phyloP scores from a whole-genome alignment of 2,329 filamentous ascomycete genomes.

The Geosmithia putterillii region DNA sequence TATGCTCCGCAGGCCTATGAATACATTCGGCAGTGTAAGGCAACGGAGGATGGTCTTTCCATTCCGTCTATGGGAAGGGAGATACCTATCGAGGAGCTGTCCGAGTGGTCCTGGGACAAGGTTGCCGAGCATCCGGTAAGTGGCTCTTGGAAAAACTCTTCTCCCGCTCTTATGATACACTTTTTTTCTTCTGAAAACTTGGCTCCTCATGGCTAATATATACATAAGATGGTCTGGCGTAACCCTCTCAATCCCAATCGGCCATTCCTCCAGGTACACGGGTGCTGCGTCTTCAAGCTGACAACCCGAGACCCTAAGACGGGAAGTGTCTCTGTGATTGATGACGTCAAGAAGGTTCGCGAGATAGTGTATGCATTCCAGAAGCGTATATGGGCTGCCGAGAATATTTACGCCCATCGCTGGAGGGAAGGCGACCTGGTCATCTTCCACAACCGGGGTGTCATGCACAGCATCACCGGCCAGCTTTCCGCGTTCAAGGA shows the following conservation, averaged over 20 bases:
- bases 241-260: not conserved
- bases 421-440: conserved; percentile 69
- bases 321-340: conserved; percentile 35
- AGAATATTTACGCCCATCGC: conserved; percentile 59
- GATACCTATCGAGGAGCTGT: conserved; percentile 21
- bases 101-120: conserved; percentile 1
- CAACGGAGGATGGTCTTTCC: conserved; percentile 25
- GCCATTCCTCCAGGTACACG: not conserved
- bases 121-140: not conserved
- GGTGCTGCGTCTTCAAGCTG: not conserved
- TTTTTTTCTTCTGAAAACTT: no score
- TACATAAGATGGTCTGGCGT: not conserved
- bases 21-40: conserved; percentile 28
- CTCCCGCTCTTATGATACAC: not conserved
- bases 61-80: conserved; percentile 24
- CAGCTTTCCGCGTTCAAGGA: conserved; percentile 39
- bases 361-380: conserved; percentile 57
- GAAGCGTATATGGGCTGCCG: conserved; percentile 57
- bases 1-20: conserved; percentile 30
- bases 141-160: not conserved
- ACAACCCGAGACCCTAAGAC: not conserved
- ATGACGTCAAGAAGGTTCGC: conserved; percentile 52
- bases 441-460: conserved; percentile 66
- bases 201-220: not conserved
- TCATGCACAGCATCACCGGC: conserved; percentile 64